A percentile compares a stretch with the other conserved stretches of the same genome.
phyloP scores from a whole-genome alignment of 139 green algal genomes.

The Spirogloea muscicola region DNA sequence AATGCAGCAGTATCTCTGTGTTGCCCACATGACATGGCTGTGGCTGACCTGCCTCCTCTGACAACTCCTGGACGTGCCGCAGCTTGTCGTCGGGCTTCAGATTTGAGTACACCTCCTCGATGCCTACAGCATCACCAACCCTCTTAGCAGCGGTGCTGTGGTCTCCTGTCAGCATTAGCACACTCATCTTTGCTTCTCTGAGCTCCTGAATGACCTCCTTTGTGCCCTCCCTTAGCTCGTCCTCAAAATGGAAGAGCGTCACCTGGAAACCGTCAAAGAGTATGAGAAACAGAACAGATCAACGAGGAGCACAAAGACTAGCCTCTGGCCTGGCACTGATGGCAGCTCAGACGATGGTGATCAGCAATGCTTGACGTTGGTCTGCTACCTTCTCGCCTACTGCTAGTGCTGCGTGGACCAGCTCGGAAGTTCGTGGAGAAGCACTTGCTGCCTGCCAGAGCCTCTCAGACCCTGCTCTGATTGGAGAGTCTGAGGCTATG shows the following conservation, averaged over 20 bases:
- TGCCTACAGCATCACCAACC: constrained; percentile 24
- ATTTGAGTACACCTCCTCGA: constrained; percentile 11
- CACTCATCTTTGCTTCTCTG: not conserved
- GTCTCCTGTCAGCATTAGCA: constrained; percentile 47
- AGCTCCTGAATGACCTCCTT: constrained; percentile 3
- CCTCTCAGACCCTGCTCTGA: not conserved
- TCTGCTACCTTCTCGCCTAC: constrained; percentile 9
- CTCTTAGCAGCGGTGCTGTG: not conserved
- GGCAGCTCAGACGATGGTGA: not conserved
- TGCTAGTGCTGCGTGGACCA: constrained; percentile 12
- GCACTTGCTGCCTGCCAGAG: not conserved
- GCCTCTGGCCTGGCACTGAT: not conserved
- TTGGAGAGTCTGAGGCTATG: constrained; percentile 1
- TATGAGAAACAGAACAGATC: not conserved
- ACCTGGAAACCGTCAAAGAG: constrained; percentile 24
- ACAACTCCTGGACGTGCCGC: too few species aligned
- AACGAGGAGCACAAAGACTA: not conserved
- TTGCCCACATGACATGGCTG: too few species aligned
- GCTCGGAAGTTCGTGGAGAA: not conserved
- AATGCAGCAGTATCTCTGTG: too few species aligned
- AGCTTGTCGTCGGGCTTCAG: constrained; percentile 51
- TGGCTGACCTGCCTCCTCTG: too few species aligned
- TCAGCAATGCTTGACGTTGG: not conserved
- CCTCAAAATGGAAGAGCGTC: constrained; percentile 43
- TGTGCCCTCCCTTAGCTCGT: constrained; percentile 20